phyloP scores from a whole-genome alignment of 352 stramenopile genomes.

The Blastocystis sp. region DNA sequence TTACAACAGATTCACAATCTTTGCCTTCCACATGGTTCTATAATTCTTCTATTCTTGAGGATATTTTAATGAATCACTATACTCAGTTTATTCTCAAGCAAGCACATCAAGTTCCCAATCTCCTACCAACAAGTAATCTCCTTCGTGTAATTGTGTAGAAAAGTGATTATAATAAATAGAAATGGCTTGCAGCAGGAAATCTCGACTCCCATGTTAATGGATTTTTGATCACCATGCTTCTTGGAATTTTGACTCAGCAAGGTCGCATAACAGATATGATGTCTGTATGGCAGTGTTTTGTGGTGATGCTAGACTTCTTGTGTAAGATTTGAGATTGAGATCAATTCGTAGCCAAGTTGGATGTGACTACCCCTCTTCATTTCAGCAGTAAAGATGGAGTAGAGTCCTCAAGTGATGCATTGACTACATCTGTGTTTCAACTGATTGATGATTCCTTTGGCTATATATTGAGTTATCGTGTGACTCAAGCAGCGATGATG shows the following conservation, averaged over 20 bases:
- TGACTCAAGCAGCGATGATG: background rate
- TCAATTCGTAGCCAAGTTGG: background rate
- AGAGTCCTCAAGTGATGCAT: background rate
- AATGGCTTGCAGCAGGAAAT: slow-evolving; percentile 7
- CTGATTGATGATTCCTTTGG: slow-evolving; percentile 24
- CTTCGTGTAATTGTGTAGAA: background rate
- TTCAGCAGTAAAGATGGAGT: background rate
- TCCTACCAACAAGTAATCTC: background rate
- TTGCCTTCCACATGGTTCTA: slow-evolving; percentile 26
- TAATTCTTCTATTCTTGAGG: slow-evolving; percentile 22
- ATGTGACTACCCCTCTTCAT: background rate
- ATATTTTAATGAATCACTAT: slow-evolving; percentile 26
- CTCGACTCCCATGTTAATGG: slow-evolving; percentile 25
- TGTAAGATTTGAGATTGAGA: background rate
- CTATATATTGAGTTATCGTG: background rate
- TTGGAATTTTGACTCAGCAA: background rate
- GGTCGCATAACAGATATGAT: background rate
- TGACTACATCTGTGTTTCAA: background rate
- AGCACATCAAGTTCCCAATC: background rate
- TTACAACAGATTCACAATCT: background rate
- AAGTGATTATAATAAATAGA: background rate
- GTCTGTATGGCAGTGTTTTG: slow-evolving; percentile 20
- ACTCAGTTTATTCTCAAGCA: background rate
- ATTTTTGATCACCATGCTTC: slow-evolving; percentile 1
- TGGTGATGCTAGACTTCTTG: background rate